Base-by-base conservation (phyloP, 257 asterid species). In the Solanum virginianum region DNA sequence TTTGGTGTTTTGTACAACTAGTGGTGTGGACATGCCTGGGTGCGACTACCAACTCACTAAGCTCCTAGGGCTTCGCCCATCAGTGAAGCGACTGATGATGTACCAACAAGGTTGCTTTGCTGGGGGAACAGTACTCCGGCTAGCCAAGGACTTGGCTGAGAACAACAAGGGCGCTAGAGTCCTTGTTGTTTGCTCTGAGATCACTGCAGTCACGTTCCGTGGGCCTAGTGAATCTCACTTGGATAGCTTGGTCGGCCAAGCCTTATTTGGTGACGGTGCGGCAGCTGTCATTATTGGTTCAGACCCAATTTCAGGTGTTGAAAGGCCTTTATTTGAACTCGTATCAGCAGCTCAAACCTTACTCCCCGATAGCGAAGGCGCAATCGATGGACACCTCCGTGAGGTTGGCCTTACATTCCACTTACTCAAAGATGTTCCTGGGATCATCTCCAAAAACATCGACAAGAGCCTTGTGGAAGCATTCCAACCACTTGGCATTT, bases 1-100 rank as follows among this genome's bases (percentile, higher is more conserved):
- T 90, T 81, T 94, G 8, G 84, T 94, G 8, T 94, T 94, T 87
- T 94, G 98, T 86, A 92, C 98, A 84, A 92, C 95, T 56, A 91
- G 94, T 87, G 98, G 98, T 49, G 96, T 93, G 62, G 97, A 94
- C 93, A 94, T 94, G 96, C 97, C 98, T 13, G 97, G 98, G 15
- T 92, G 93, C 14, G 98, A 94, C 92, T 93, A 90, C 87, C 94
- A 92, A 83, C 94, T 94, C 8, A 89, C 97, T 51, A 94, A 91
- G 86, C 95, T 94, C 39, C 92, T 93, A 49, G 97, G 95, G 69
- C 97, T 94, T 55, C 89, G 91, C 43, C 92, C 97, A 3, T 88
- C 97, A 15, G 94, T 94, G 32, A 90, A 88, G 79, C 92, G 98
- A 11, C 85, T 88, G 88, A 93, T 93, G 95, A 89, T 95, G 95